A percentile compares a stretch with the other conserved stretches of the same genome.
These are phyloP conservation scores for Loxodes magnus DNA, from an alignment of 73 alveolate species.

Conservation along the genomic window DNA sequence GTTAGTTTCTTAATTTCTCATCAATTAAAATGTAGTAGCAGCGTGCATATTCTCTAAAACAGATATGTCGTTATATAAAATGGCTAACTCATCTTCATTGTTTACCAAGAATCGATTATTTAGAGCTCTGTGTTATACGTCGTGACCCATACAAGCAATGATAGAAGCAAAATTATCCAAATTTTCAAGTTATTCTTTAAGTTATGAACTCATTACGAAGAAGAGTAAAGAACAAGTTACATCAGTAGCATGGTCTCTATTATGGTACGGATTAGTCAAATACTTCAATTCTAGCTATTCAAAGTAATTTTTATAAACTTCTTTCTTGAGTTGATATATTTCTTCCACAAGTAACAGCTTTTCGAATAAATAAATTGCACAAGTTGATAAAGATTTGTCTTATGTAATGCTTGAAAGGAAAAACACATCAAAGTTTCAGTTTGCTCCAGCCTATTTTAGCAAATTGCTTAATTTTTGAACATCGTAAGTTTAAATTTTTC, in stretches of 20 bases:
- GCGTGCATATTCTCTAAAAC: slow-evolving; percentile 42
- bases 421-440: slow-evolving; percentile 8
- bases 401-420: neutral
- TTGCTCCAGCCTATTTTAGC: neutral
- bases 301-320: neutral
- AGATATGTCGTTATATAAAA: slow-evolving; percentile 38
- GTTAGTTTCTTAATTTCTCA: slow-evolving; percentile 19
- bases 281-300: slow-evolving; percentile 2
- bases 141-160: slow-evolving; percentile 49
- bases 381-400: neutral
- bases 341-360: neutral
- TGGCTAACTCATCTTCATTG: slow-evolving; percentile 25
- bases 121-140: slow-evolving; percentile 48
- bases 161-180: slow-evolving; percentile 37
- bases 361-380: neutral
- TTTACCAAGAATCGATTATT: slow-evolving; percentile 34
- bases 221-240: slow-evolving; percentile 12
- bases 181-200: slow-evolving; percentile 10
- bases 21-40: slow-evolving; percentile 26
- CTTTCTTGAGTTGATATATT: neutral
- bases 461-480: neutral
- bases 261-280: slow-evolving; percentile 42
- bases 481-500: too few relatives aligned
- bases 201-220: neutral
- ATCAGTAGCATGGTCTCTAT: slow-evolving; percentile 52